Base-by-base conservation (phyloP, 2,329 filamentous ascomycete species). In the Xylariaceae sp. region DNA sequence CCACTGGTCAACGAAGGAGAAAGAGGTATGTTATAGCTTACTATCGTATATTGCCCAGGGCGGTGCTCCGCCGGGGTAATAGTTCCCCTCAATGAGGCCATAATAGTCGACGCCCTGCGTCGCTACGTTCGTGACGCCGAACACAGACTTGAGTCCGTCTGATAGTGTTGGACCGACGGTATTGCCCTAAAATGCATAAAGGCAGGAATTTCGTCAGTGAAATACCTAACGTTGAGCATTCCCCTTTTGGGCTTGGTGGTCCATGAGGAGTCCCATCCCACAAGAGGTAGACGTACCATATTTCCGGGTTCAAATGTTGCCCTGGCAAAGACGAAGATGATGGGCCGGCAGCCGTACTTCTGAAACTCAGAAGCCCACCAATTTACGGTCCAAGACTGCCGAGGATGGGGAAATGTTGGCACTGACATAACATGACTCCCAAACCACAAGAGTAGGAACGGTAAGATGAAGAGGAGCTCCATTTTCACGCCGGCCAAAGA, bases 31-130 rank as follows among this genome's bases (percentile, higher is more conserved):
- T n/a, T n/a, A n/a, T 10, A 9, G 10, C 55, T 35, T 48, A 57
- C 55, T 67, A 10, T 67, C 62, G 35, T 59, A 64, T 15, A 67
- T 65, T 3, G 54, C 66, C 64, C 63, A 67, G 7, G 65, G 65
- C 42, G 64, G 65, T 37, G 64, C 65, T 2, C 64, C 65, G 16
- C 65, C 65, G 6, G 65, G 64, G 27, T 65, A 67, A 46, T 66
- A 68, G 35, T 67, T 68, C 4, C 63, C 64, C 16, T 57, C 59
- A 20, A 65, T 59, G 50, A 65, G 59, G 20, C 62, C 65, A 53
- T 63, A 67, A 39, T 68, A 67, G 33, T 67, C 63, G 4, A 67
- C 63, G 16, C 64, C 65, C 48, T 68, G 64, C 26, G 66, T 66
- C 15, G 53, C 64, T 9, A 67, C 64, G 26, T 67, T 67, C 15